Conservation (phyloP, 495 filamentous ascomycete species). For the Podospora didyma region DNA sequence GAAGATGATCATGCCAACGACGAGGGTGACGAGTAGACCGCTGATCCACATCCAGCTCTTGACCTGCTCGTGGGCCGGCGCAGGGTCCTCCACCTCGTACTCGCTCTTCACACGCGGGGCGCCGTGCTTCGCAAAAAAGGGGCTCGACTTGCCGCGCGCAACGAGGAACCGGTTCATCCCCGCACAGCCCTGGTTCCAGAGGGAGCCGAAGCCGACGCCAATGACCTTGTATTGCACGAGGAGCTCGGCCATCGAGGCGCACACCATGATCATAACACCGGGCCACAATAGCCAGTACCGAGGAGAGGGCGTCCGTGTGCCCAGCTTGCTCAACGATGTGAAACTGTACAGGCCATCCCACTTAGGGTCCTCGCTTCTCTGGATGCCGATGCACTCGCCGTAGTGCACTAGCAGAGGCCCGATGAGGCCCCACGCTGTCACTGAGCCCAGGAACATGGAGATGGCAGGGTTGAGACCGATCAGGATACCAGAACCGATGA, state of each 20-base stretch:
- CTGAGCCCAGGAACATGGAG: constrained; percentile 55
- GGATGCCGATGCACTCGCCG: constrained; percentile 47
- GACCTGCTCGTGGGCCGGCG: constrained; percentile 51
- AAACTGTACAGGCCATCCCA: constrained; percentile 50
- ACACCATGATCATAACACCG: constrained; percentile 62
- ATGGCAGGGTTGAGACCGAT: constrained; percentile 63
- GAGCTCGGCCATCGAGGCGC: constrained; percentile 56
- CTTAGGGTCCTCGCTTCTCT: constrained; percentile 39
- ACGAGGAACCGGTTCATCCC: constrained; percentile 37
- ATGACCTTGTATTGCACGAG: constrained; percentile 59
- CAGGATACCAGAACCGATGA: constrained; percentile 63
- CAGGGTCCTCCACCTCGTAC: constrained; percentile 45
- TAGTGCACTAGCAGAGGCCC: constrained; percentile 58
- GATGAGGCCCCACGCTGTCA: constrained; percentile 64
- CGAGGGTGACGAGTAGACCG: constrained; percentile 48
- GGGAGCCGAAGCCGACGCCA: constrained; percentile 45
- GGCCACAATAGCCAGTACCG: constrained; percentile 68
- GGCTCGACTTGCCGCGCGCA: constrained; percentile 39
- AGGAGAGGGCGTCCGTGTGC: constrained; percentile 47
- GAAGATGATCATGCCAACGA: constrained; percentile 55
- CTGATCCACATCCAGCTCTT: constrained; percentile 59
- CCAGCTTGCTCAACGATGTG: constrained; percentile 43
- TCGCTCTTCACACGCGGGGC: constrained; percentile 22
- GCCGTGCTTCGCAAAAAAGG: constrained; percentile 45
- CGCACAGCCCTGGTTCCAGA: constrained; percentile 43